A percentile compares a stretch with the other conserved stretches of the same genome.
phyloP scores from a whole-genome alignment of 2,329 filamentous ascomycete genomes.

The Alternaria novae-zelandiae region DNA sequence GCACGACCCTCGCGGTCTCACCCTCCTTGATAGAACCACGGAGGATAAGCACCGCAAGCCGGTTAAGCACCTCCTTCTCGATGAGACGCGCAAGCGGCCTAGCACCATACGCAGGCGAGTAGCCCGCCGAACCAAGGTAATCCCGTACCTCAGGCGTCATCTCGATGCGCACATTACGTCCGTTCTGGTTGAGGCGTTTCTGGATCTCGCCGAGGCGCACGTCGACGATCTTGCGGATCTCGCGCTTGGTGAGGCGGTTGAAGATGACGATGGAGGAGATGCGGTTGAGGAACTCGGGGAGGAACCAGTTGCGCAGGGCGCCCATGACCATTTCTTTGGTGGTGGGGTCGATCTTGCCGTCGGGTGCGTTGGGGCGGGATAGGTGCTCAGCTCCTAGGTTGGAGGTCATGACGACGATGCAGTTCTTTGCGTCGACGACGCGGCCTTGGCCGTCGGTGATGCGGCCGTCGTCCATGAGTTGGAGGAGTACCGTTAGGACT shows the following conservation, averaged over 20 bases:
- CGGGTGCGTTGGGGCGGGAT: conserved; percentile 75
- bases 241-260: conserved; percentile 87
- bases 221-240: conserved; percentile 96
- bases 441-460: conserved; percentile 98
- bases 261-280: conserved; percentile 97
- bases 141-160: conserved; percentile 87
- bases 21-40: conserved; percentile 84
- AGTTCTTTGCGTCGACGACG: conserved; percentile 94
- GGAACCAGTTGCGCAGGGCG: conserved; percentile 91
- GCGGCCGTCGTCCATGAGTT: conserved; percentile 98
- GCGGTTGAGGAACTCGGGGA: conserved; percentile 97
- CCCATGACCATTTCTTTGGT: conserved; percentile 91
- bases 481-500: conserved; percentile 93
- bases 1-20: conserved; percentile 78
- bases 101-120: conserved; percentile 94
- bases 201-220: conserved; percentile 88
- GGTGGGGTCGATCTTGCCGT: conserved; percentile 83
- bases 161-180: conserved; percentile 83
- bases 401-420: conserved; percentile 98
- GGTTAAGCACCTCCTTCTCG: conserved; percentile 96
- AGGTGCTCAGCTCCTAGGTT: conserved; percentile 96
- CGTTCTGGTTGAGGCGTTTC: conserved; percentile 84
- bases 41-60: conserved; percentile 87
- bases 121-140: conserved; percentile 88
- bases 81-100: conserved; percentile 87